Base-by-base conservation (phyloP, 2,329 filamentous ascomycete genomes). In the Hypoxylon sp. region DNA sequence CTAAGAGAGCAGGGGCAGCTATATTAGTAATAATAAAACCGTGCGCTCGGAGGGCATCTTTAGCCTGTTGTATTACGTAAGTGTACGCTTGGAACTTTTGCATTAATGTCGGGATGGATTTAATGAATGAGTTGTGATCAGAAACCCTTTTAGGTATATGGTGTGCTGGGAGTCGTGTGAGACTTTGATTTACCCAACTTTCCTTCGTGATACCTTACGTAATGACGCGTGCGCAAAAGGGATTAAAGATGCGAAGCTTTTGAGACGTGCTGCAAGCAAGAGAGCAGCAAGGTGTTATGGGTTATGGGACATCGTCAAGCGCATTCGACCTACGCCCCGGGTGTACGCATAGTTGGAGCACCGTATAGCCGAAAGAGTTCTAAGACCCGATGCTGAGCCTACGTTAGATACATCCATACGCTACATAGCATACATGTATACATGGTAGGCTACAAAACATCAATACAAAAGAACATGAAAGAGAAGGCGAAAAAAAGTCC, bases 31-130 rank as follows among this genome's bases (percentile, higher is more conserved):
- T 71, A 66, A 69, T 71, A 54, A 69, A 58, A 63, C 61, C 58
- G 62, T 60, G 40, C 53, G 31, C 51, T 57, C 59, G 35, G 53
- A 61, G 44, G 50, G 42, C 49, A 64, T 40, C 44, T 70, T 68
- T 66, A 71, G 65, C 66, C 66, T 66, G 62, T 64, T n/a, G 53
- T 30, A 64, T 71, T 69, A 71, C 69, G 66, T 71, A 71, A 71
- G 59, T 64, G 17, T 31, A n/a, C 53, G 27, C 31, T 50, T 56
- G 44, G 64, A 62, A 70, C 58, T 61, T 67, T 65, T 62, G 65
- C 51, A 56, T 42, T 53, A 46, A 57, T 27, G 30, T 51, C 25
- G 20, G 30, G 13, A 42, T 53, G 44, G n/a, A 17, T 25, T 48
- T 42, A 44, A 56, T 40, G 35, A 42, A 37, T 3, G 31, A 44